phyloP scores from a whole-genome alignment of 805 yeast genomes.

The Ogataea glucozyma region DNA sequence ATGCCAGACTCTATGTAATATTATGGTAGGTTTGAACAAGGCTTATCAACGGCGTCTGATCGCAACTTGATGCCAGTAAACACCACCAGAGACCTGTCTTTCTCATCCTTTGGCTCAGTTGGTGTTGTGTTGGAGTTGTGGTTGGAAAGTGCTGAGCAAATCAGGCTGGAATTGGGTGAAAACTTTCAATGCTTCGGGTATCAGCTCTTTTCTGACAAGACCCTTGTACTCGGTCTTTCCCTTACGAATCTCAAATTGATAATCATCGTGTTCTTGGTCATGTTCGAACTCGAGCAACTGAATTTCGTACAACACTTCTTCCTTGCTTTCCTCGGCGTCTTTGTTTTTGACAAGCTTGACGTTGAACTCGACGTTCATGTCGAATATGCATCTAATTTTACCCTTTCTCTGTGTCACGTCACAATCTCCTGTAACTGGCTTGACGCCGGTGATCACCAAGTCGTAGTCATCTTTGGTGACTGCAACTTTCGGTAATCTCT shows the following conservation, averaged over 20 bases:
- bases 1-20: constrained; percentile 3
- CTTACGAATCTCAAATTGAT: constrained; percentile 48
- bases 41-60: too few species aligned
- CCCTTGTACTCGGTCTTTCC: constrained; percentile 39
- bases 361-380: constrained; percentile 54
- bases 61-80: too few species aligned
- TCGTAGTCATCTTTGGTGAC: constrained; percentile 38
- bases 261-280: constrained; percentile 71
- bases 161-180: constrained; percentile 63
- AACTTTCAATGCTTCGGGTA: constrained; percentile 51
- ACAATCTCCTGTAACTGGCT: constrained; percentile 66
- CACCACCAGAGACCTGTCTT: too few species aligned
- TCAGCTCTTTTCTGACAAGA: constrained; percentile 45
- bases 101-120: too few species aligned
- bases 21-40: too few species aligned
- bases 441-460: constrained; percentile 39
- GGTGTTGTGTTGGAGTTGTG: constrained; percentile 58
- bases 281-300: constrained; percentile 70
- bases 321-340: constrained; percentile 27
- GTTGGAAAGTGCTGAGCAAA: constrained; percentile 60
- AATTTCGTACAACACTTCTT: constrained; percentile 45
- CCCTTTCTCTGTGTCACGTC: constrained; percentile 85
- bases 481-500: constrained; percentile 53
- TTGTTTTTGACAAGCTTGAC: constrained; percentile 37
- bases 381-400: constrained; percentile 73